Conservation (phyloP, 2,329 filamentous ascomycete genomes). For the Ophiostoma populinum region DNA sequence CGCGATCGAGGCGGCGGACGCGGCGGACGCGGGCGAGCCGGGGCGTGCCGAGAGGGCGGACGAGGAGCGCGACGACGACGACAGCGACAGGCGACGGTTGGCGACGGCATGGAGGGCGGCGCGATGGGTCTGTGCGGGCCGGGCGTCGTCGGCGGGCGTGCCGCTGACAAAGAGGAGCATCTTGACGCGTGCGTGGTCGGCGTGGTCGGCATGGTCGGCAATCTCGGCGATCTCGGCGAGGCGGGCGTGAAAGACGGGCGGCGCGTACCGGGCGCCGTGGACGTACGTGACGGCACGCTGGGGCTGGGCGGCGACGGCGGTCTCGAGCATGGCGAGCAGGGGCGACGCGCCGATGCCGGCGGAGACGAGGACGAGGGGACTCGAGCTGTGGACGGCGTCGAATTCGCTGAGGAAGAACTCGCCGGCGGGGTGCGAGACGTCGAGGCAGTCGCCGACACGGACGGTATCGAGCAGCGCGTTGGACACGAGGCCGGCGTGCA, state of each 20-base stretch:
- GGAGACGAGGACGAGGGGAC: slow-evolving; percentile 42
- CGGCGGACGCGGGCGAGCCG: too few relatives aligned
- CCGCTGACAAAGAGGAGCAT: slow-evolving; percentile 32
- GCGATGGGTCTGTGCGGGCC: too few relatives aligned
- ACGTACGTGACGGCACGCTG: slow-evolving; percentile 38
- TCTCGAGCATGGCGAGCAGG: slow-evolving; percentile 42
- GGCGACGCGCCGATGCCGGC: slow-evolving; percentile 44
- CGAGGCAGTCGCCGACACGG: slow-evolving; percentile 41
- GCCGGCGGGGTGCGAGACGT: slow-evolving; percentile 49
- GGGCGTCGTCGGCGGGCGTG: too few relatives aligned
- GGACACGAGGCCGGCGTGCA: slow-evolving; percentile 47
- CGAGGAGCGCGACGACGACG: too few relatives aligned
- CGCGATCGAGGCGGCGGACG: too few relatives aligned
- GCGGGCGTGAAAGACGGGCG: slow-evolving; percentile 30
- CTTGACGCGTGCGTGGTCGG: slow-evolving; percentile 26
- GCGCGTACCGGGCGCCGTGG: slow-evolving; percentile 34
- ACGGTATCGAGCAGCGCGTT: slow-evolving; percentile 49
- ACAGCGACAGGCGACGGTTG: too few relatives aligned
- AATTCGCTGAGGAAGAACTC: slow-evolving; percentile 37
- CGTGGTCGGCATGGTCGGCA: slow-evolving; percentile 29
- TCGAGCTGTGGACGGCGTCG: slow-evolving; percentile 14
- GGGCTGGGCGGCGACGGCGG: slow-evolving; percentile 26
- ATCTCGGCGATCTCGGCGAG: slow-evolving; percentile 34
- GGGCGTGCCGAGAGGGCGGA: too few relatives aligned
- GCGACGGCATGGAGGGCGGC: too few relatives aligned